Evolutionary conservation across 164 flowering plant species (phyloP), one percentile per base, ranked within the genome.

Genomic region (Macadamia tetraphylla): DNA sequence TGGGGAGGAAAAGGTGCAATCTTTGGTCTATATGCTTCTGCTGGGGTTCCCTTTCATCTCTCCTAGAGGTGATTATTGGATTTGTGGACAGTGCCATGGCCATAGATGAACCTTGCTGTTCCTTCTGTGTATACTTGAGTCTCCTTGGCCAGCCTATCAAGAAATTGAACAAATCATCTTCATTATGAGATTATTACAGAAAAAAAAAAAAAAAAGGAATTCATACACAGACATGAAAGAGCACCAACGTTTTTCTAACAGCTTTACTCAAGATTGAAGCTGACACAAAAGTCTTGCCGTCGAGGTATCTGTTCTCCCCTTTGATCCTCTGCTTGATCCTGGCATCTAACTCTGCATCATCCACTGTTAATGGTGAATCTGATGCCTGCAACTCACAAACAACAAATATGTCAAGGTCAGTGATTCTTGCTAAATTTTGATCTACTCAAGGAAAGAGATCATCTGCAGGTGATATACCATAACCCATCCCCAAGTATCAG

Each of bases 401-500:
- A 56, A 40, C 31, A 48, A 2, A 35, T 5, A 53, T 53, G 15
- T 14, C 23, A 17, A 53, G 6, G 1, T 46, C 9, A 46, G 51
- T 46, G 40, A 46, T 8, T 43, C 9, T 9, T 11, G 7, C 51
- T 46, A 46, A 46, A 46, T 46, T 46, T 3, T 46, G 51, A 46
- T 46, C 9, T 46, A 46, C 3, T 1, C 9, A 46, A 60, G 35
- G 32, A 51, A 10, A 6, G 0, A 64, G 32, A n/a, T 17, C 15
- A 3, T 14, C 1, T 35, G 32, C 32, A 60, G 4, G 43, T 30
- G 3, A 51, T 30, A 62, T 86, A 90, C 98, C 97, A 93, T 88
- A 78, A 93, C 83, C 98, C 98, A 93, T 73, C 98, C 98, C 98
- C 98, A 93, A 44, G 86, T 89, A 72, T 93, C 98, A 79, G 98